Conservation (phyloP, 2,329 filamentous ascomycete genomes). For the Curvularia hawaiiensis region DNA sequence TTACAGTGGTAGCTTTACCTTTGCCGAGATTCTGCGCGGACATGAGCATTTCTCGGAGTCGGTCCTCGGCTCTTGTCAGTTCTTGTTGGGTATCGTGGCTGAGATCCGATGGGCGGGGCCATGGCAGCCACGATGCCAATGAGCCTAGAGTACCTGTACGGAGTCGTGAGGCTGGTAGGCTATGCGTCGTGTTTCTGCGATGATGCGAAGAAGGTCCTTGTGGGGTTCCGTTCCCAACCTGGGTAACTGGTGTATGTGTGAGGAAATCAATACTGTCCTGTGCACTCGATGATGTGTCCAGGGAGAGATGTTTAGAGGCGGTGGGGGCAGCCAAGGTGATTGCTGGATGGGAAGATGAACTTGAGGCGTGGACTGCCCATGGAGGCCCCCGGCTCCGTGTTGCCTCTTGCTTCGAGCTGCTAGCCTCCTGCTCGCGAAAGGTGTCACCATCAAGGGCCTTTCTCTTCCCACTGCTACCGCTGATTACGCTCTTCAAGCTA, state of each 20-base stretch:
- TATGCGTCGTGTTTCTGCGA: slow-evolving; percentile 30
- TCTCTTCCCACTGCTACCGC: slow-evolving; percentile 40
- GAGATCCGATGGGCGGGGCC: slow-evolving; percentile 34
- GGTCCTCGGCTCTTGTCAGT: slow-evolving; percentile 38
- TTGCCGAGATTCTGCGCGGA: slow-evolving; percentile 32
- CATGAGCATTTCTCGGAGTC: slow-evolving; percentile 41
- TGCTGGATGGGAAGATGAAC: slow-evolving; percentile 35
- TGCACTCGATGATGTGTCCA: slow-evolving; percentile 38
- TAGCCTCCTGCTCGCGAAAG: slow-evolving; percentile 25
- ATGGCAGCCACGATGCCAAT: slow-evolving; percentile 44
- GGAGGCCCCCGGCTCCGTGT: slow-evolving; percentile 26
- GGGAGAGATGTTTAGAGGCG: slow-evolving; percentile 44
- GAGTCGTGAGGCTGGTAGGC: slow-evolving; percentile 25
- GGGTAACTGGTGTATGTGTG: slow-evolving; percentile 12
- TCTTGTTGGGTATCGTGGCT: slow-evolving; percentile 26
- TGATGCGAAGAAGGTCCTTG: slow-evolving; percentile 26
- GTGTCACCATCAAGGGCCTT: slow-evolving; percentile 30
- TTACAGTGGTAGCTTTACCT: slow-evolving; percentile 34
- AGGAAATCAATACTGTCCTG: slow-evolving; percentile 26
- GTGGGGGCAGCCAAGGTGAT: slow-evolving; percentile 42
- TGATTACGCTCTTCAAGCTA: slow-evolving; percentile 47
- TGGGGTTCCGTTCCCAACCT: slow-evolving; percentile 18
- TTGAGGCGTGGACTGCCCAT: slow-evolving; percentile 37
- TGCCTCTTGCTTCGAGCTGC: slow-evolving; percentile 16
- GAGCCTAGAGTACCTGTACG: slow-evolving; percentile 41